Conservation (phyloP, 495 filamentous ascomycete genomes). For the Hyaloscypha variabilis region DNA sequence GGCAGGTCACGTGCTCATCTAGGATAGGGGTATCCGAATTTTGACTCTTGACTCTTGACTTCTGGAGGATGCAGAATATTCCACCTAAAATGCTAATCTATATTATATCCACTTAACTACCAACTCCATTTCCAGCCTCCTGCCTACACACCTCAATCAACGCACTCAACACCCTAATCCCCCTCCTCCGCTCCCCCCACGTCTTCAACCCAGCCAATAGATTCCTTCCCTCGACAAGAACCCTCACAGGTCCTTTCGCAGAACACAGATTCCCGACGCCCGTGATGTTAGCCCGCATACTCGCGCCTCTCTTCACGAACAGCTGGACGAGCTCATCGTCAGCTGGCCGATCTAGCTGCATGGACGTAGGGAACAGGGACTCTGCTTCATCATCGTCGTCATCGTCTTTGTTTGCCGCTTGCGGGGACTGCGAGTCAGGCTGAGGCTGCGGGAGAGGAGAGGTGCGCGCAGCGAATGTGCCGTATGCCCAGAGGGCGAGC, state of each 20-base stretch:
- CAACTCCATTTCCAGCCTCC: background rate
- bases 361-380: conserved; percentile 35
- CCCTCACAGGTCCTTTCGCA: conserved; percentile 42
- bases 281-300: conserved; percentile 48
- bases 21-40: no score
- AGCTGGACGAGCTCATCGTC: conserved; percentile 58
- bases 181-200: conserved; percentile 19
- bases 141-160: conserved; percentile 14
- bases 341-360: conserved; percentile 54
- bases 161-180: conserved; percentile 4
- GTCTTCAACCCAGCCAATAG: conserved; percentile 37
- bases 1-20: no score
- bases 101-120: no score
- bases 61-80: no score
- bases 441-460: background rate
- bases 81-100: no score
- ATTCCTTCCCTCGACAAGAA: conserved; percentile 47
- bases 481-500: conserved; percentile 56
- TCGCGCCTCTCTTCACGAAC: conserved; percentile 51
- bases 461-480: conserved; percentile 29
- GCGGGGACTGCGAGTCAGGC: background rate
- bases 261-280: conserved; percentile 54
- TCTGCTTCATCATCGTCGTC: conserved; percentile 8
- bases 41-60: no score
- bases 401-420: background rate